Base-by-base conservation (phyloP, 2,329 filamentous ascomycete species). In the Neurospora sp. region DNA sequence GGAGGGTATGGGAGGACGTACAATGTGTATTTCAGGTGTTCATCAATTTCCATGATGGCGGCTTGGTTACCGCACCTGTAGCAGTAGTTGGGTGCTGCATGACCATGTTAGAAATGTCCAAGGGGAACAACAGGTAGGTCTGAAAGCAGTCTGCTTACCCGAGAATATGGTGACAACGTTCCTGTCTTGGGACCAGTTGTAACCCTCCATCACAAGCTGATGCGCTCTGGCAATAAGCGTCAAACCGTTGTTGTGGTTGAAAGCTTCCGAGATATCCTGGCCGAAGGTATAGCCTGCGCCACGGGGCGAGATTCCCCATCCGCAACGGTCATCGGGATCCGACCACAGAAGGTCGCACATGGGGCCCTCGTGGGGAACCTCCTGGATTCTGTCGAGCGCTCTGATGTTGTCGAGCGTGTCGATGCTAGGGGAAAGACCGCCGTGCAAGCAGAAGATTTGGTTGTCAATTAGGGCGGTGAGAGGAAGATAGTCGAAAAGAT, bases 1-100 rank as follows among this genome's bases (percentile, higher is more conserved):
- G 3, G 23, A 52, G 12, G 11, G 15, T 15, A 15, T 39, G 39
- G 66, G 19, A 40, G 66, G 6, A 89, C 93, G 82, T 87, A 97
- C 95, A 99, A 98, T 78, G 96, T 98, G 83, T 98, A 99, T 86
- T 99, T 98, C 79, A 99, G 84, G 81, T 98, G 94, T 83, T 99
- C 96, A 75, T 98, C 96, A 81, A 99, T 99, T 83, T 98, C 96
- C 96, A 99, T 99, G 81, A 99, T 98, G n/a, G 96, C 96, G 70
- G 96, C 96, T 83, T 98, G 96, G 83, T 99, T 99, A 79, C 96
- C 96, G 79, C 96, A 99, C 81, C 96, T 89, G 86, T 99, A 98
- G 85, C 95, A 99, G 86, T 99, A 99, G 81, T 95, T 95, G 73
- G 92, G 92, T 69, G 92, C 92, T 89, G 78, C 19, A 73, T 57